Conservation (phyloP, 2,329 filamentous ascomycete genomes). For the Rutstroemia sp. region DNA sequence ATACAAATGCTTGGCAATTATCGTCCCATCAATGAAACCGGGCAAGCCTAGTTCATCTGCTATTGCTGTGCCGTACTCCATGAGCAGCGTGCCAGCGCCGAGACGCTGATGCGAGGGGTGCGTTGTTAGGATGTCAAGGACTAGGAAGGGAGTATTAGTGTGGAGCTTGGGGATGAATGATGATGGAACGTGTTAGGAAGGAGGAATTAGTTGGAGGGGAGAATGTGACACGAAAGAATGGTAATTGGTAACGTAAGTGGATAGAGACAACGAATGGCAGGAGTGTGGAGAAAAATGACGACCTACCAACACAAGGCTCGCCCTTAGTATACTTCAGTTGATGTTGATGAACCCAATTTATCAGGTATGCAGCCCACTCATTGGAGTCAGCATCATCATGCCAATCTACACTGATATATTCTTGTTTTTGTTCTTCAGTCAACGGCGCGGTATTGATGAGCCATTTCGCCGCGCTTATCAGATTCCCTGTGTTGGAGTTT, state of each 20-base stretch:
- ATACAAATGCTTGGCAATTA: conserved; percentile 13
- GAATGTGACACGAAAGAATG: neutral
- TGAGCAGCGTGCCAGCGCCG: conserved; percentile 32
- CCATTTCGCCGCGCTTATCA: conserved; percentile 7
- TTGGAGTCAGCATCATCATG: conserved; percentile 14
- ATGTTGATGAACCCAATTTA: conserved; percentile 12
- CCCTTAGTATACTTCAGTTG: conserved; percentile 10
- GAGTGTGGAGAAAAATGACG: neutral
- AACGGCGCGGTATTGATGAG: neutral
- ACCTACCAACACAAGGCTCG: conserved; percentile 14
- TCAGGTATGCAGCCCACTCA: conserved; percentile 13
- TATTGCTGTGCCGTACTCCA: conserved; percentile 33
- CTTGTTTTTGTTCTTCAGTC: conserved; percentile 13
- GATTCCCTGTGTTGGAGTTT: neutral
- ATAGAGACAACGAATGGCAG: neutral
- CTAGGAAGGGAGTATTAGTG: conserved; percentile 14
- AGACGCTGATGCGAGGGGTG: conserved; percentile 31
- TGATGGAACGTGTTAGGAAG: no score
- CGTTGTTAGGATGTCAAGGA: conserved; percentile 31
- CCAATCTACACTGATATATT: conserved; percentile 14
- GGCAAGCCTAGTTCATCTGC: conserved; percentile 15
- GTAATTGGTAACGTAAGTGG: no score
- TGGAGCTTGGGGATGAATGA: neutral
- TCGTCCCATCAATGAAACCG: conserved; percentile 11
- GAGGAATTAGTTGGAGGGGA: neutral